Percentiles rank a stretch among this genome's conserved stretches.
These are phyloP conservation scores for Epichloe baconii DNA, from an alignment of 2,329 filamentous ascomycete genomes.

Conservation along the genomic window DNA sequence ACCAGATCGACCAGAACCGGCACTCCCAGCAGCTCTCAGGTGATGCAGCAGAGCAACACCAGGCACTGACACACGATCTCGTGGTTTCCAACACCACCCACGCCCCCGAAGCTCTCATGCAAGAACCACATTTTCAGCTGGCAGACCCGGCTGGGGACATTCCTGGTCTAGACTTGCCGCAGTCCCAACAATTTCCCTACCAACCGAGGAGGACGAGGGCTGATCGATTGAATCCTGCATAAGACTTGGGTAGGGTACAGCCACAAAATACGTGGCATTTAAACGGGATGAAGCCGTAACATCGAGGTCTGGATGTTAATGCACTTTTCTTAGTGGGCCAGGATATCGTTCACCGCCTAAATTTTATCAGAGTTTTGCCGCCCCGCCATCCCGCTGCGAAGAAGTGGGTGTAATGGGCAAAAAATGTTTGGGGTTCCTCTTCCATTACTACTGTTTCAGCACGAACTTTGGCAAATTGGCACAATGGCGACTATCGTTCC, in stretches of 20 bases:
- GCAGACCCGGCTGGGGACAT: conserved; percentile 4
- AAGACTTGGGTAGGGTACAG: background rate
- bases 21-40: background rate
- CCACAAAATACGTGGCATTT: background rate
- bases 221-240: conserved; percentile 7
- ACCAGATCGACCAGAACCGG: background rate
- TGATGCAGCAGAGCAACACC: conserved; percentile 7
- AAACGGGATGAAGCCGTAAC: too few species aligned
- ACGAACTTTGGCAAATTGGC: background rate
- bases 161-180: too few species aligned
- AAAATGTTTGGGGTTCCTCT: background rate
- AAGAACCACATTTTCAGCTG: conserved; percentile 16
- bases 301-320: background rate
- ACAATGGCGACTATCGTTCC: conserved; percentile 69
- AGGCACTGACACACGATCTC: conserved; percentile 1
- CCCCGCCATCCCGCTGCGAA: background rate
- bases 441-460: background rate
- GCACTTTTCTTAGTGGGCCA: background rate
- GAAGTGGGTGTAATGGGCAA: background rate
- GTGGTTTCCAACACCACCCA: conserved; percentile 4
- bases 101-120: conserved; percentile 14
- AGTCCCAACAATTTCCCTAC: too few species aligned
- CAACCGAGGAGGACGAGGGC: conserved; percentile 17
- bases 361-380: conserved; percentile 14
- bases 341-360: conserved; percentile 14